Evolutionary conservation across 179 eudicot genomes (phyloP).

Genomic region (Pouteria campechiana): DNA sequence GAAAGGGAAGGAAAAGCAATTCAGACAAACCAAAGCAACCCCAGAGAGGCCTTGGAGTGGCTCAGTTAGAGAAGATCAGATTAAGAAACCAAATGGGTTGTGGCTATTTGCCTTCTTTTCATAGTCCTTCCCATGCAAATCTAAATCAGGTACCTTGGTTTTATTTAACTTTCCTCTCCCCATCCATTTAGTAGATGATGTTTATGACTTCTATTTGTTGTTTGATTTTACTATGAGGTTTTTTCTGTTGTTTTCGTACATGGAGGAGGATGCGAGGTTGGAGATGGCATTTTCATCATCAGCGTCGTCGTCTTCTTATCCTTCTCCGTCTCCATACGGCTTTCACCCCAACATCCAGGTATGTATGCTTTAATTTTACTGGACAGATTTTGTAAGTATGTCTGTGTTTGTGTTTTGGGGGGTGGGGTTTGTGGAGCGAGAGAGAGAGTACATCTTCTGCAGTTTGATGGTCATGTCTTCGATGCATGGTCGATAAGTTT

Average conservation of each 20-base stretch:
- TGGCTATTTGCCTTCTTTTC: conserved; percentile 11
- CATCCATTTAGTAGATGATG: no score
- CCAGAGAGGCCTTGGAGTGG: conserved; percentile 89
- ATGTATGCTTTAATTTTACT: conserved; percentile 1
- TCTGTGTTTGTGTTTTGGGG: no score
- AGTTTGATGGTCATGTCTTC: no score
- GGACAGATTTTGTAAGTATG: no score
- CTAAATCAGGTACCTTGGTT: conserved; percentile 11
- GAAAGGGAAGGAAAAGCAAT: conserved; percentile 18
- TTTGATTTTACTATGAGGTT: background rate
- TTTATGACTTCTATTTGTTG: background rate
- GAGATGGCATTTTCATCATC: conserved; percentile 15
- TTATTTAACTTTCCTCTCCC: background rate
- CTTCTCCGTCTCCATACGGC: conserved; percentile 18
- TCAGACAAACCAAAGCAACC: conserved; percentile 76
- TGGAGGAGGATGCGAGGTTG: conserved; percentile 35
- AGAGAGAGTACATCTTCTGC: no score
- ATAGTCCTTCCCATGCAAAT: conserved; percentile 10
- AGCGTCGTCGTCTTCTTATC: conserved; percentile 15
- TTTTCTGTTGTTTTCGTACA: background rate
- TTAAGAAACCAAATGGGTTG: conserved; percentile 26
- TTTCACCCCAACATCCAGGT: conserved; percentile 23
- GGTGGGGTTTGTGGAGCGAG: no score
- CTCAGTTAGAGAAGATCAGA: conserved; percentile 63
- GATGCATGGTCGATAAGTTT: no score